Evolutionary conservation across 164 flowering plant species (phyloP).

Genomic region (Buxus sempervirens): DNA sequence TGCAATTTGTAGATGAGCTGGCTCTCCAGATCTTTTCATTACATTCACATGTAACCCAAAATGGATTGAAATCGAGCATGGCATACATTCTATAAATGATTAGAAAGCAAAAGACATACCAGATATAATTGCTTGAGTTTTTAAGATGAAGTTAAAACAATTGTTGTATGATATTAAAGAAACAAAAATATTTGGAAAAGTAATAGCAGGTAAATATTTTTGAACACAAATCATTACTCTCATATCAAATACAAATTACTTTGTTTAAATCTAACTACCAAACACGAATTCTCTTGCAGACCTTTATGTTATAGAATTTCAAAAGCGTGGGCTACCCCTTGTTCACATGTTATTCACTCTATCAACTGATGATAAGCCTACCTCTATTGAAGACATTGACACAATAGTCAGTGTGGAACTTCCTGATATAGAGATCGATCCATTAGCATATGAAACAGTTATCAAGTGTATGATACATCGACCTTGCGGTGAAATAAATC

Average conservation of each 20-base stretch:
- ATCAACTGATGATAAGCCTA: background rate
- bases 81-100: background rate
- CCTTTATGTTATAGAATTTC: slow-evolving; percentile 8
- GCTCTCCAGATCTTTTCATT: slow-evolving; percentile 7
- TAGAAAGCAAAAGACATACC: background rate
- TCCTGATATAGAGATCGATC: background rate
- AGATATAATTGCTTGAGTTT: background rate
- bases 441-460: background rate
- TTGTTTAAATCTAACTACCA: background rate
- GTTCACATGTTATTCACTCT: slow-evolving; percentile 10
- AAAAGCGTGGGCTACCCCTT: slow-evolving; percentile 18
- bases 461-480: background rate
- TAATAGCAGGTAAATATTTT: background rate
- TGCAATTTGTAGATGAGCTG: background rate
- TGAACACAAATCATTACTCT: background rate
- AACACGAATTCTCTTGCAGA: background rate
- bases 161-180: background rate
- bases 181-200: background rate
- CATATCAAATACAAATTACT: no score
- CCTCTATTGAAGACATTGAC: background rate
- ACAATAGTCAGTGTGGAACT: background rate
- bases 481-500: background rate
- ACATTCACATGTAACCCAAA: slow-evolving; percentile 17
- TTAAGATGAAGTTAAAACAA: background rate
- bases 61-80: slow-evolving; percentile 7